Evolutionary conservation across 352 stramenopile species (phyloP).

Genomic region (Phytophthora litchii): DNA sequence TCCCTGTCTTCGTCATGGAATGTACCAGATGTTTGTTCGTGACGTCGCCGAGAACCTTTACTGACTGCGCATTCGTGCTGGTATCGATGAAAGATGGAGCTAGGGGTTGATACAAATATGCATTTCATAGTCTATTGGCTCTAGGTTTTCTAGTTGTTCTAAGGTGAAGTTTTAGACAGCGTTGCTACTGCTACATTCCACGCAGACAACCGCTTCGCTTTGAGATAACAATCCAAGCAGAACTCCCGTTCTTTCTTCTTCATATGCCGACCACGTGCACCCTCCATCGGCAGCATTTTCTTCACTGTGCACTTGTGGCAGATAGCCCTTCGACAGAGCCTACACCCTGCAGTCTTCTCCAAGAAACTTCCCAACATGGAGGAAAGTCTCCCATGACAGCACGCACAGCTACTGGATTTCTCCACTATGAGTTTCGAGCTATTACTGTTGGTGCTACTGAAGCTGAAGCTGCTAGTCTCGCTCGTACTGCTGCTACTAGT

Average conservation of each 20-base stretch:
- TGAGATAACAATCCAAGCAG: slow-evolving; percentile 44
- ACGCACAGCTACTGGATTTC: slow-evolving; percentile 21
- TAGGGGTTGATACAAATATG: not conserved
- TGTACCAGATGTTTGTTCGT: slow-evolving; percentile 6
- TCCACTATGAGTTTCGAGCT: slow-evolving; percentile 5
- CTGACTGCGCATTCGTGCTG: not conserved
- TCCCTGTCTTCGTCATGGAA: too few species aligned
- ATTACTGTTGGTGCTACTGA: slow-evolving; percentile 15
- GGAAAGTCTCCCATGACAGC: slow-evolving; percentile 38
- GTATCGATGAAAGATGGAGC: too few species aligned
- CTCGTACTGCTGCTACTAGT: slow-evolving; percentile 17
- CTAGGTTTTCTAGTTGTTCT: slow-evolving; percentile 11
- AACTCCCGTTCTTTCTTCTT: slow-evolving; percentile 38
- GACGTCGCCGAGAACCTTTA: not conserved
- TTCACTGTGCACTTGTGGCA: slow-evolving; percentile 51
- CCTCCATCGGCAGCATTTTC: slow-evolving; percentile 38
- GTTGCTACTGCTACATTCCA: slow-evolving; percentile 32
- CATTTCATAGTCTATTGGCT: slow-evolving; percentile 1
- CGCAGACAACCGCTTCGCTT: slow-evolving; percentile 28
- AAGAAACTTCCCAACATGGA: slow-evolving; percentile 24
- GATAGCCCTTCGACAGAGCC: slow-evolving; percentile 26
- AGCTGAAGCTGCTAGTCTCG: slow-evolving; percentile 18
- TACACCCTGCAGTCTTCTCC: slow-evolving; percentile 24
- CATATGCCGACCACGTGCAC: slow-evolving; percentile 28
- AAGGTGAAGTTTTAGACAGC: slow-evolving; percentile 13